Evolutionary conservation across 768 basidiomycete genomes (phyloP), one percentile per base, ranked within the genome.

Genomic region (Agrocybe praecox): DNA sequence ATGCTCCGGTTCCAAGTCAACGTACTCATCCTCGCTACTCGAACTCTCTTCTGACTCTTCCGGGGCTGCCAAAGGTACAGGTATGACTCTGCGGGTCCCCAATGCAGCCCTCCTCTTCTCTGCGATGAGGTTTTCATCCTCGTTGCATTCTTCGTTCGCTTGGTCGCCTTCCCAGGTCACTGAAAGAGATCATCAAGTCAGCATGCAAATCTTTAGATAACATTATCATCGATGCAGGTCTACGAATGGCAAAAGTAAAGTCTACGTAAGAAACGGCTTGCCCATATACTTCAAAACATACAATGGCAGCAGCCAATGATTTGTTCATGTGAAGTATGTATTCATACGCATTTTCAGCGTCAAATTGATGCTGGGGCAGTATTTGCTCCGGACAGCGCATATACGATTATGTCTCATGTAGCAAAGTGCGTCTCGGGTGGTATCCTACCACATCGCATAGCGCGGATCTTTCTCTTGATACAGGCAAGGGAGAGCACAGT

Each of bases 101-200:
- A 66, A 58, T 43, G 65, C 66, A 22, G 68, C 68, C 64, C 74
- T 72, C 42, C 67, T 67, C 18, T 69, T 70, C 49, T 75, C 60
- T 29, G 60, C 58, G 62, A 62, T 52, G 48, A 67, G 61, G 36
- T 67, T 46, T 22, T 67, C 61, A 49, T 63, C 72, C 5, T 70
- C 65, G 44, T 65, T 67, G 45, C 65, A 63, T 58, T 79, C 81
- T 59, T 89, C 83, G 44, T 86, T 59, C 4, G 80, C 83, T 18
- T 85, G 84, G 23, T 77, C 72, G 1, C 84, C 88, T 66, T 93
- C 90, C 88, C 89, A 92, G 61, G 80, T 70, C 85, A 85, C 90
- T 92, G 66, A 14, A 59, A 14, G 49, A 9, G 61, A 52, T 45
- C 56, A 65, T 33, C 55, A 51, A 59, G 47, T 48, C 34, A 43